These are phyloP conservation scores for Pestalotiopsis fici DNA, from an alignment of 2,329 filamentous ascomycete species.

Conservation along the genomic window DNA sequence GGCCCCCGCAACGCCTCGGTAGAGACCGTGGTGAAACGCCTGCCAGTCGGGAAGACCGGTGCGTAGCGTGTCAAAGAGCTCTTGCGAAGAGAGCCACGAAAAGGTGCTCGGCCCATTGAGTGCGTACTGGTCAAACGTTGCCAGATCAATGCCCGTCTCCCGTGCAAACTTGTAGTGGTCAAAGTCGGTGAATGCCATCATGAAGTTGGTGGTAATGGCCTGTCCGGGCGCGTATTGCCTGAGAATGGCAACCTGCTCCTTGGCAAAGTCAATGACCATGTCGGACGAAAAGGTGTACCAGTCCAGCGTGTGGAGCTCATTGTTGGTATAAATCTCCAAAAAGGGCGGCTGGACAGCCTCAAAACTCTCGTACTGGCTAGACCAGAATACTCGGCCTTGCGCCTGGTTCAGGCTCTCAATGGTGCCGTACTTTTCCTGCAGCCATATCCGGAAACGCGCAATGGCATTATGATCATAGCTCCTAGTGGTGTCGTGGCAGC, in stretches of 20 bases:
- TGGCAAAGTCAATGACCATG: conserved; percentile 23
- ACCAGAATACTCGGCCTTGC: conserved; percentile 24
- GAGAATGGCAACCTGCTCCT: conserved; percentile 20
- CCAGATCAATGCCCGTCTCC: conserved; percentile 21
- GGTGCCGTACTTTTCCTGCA: conserved; percentile 20
- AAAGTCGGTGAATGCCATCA: conserved; percentile 19
- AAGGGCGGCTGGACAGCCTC: conserved; percentile 19
- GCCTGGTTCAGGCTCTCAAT: conserved; percentile 20
- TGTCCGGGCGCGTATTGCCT: conserved; percentile 17
- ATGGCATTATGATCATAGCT: conserved; percentile 20
- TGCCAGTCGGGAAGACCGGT: conserved; percentile 21
- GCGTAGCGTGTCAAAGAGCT: conserved; percentile 17
- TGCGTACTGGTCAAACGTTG: conserved; percentile 20
- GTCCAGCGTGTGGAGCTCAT: conserved; percentile 20
- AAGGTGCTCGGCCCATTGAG: conserved; percentile 14
- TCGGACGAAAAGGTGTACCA: conserved; percentile 24
- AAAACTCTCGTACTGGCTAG: conserved; percentile 20
- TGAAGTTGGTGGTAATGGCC: conserved; percentile 21
- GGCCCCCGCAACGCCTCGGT: conserved; percentile 19
- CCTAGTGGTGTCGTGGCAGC: conserved; percentile 19
- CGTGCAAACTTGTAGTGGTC: conserved; percentile 20
- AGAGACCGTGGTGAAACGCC: conserved; percentile 19
- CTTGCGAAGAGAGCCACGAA: conserved; percentile 16
- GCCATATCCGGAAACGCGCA: conserved; percentile 19
- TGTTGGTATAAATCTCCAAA: conserved; percentile 22